Evolutionary conservation across 768 basidiomycete genomes (phyloP).

Genomic region (Clitopilus passeckerianus): DNA sequence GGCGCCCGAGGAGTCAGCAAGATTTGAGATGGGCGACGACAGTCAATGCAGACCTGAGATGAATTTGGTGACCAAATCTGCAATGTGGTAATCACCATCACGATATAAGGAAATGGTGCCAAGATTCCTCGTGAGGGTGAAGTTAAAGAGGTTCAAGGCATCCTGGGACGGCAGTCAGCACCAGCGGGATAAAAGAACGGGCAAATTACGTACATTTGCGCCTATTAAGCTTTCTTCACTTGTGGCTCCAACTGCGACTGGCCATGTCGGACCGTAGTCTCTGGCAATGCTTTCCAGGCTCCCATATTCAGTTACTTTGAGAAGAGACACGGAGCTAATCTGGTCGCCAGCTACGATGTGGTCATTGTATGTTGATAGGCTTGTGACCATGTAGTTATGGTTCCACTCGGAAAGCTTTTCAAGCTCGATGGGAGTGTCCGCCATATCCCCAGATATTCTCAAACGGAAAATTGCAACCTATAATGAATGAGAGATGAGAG

Average conservation of each 20-base stretch:
- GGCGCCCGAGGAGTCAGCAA: slow-evolving; percentile 32
- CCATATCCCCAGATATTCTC: slow-evolving; percentile 24
- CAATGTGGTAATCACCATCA: slow-evolving; percentile 68
- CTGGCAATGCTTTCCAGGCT: slow-evolving; percentile 54
- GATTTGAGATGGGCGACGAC: slow-evolving; percentile 1
- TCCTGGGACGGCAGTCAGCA: slow-evolving; percentile 34
- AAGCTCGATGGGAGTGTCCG: slow-evolving; percentile 29
- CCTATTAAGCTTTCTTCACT: slow-evolving; percentile 57
- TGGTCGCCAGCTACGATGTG: slow-evolving; percentile 73
- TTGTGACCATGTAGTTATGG: slow-evolving; percentile 77
- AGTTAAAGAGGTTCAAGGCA: slow-evolving; percentile 63
- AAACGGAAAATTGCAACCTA: slow-evolving; percentile 47
- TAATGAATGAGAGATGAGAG: neutral
- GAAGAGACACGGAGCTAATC: slow-evolving; percentile 70
- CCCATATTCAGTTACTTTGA: slow-evolving; percentile 38
- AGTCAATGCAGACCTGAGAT: slow-evolving; percentile 43
- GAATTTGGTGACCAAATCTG: slow-evolving; percentile 76
- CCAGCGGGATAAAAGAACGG: neutral
- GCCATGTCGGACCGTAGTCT: slow-evolving; percentile 76
- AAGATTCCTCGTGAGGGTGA: slow-evolving; percentile 41
- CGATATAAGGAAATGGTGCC: slow-evolving; percentile 46
- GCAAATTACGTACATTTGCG: slow-evolving; percentile 56
- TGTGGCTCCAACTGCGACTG: slow-evolving; percentile 57
- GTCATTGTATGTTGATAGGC: slow-evolving; percentile 51
- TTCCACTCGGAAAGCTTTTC: slow-evolving; percentile 58